phyloP scores from a whole-genome alignment of 495 filamentous ascomycete genomes.

The Patellaria atrata region DNA sequence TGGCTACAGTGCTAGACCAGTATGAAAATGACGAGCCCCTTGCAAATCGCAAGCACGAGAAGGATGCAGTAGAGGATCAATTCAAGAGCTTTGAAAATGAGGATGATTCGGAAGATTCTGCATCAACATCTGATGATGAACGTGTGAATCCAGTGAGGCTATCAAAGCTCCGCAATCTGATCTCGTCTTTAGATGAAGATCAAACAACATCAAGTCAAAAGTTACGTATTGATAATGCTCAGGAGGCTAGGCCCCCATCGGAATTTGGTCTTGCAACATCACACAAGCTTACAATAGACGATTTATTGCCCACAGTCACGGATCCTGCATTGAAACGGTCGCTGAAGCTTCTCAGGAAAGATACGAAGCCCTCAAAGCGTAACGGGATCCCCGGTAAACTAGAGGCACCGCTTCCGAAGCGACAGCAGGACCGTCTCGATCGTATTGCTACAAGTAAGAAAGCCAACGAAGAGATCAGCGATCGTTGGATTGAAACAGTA shows the following conservation, averaged over 20 bases:
- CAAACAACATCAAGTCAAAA: conserved; percentile 17
- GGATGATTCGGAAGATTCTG: conserved; percentile 32
- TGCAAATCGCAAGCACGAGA: conserved; percentile 24
- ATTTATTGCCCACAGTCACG: conserved; percentile 58
- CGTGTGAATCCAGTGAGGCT: conserved; percentile 43
- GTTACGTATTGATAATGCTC: conserved; percentile 25
- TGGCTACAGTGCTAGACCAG: conserved; percentile 68
- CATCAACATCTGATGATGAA: conserved; percentile 46
- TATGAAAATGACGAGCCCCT: conserved; percentile 28
- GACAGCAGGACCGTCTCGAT: conserved; percentile 78
- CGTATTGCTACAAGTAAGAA: conserved; percentile 77
- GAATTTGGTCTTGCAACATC: conserved; percentile 44
- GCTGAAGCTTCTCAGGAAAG: conserved; percentile 46
- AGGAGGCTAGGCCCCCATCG: conserved; percentile 41
- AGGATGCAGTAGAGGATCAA: conserved; percentile 37
- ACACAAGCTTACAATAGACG: conserved; percentile 64
- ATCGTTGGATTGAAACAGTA: conserved; percentile 86
- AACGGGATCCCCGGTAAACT: conserved; percentile 55
- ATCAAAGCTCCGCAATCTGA: conserved; percentile 51
- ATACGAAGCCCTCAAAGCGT: conserved; percentile 37
- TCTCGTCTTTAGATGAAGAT: conserved; percentile 47
- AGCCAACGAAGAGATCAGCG: conserved; percentile 79
- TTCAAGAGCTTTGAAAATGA: conserved; percentile 26
- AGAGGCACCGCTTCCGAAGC: conserved; percentile 69
- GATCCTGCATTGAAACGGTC: conserved; percentile 68